These are phyloP conservation scores for Starmerella vaccinii DNA, from an alignment of 805 yeast genomes.

Conservation along the genomic window DNA sequence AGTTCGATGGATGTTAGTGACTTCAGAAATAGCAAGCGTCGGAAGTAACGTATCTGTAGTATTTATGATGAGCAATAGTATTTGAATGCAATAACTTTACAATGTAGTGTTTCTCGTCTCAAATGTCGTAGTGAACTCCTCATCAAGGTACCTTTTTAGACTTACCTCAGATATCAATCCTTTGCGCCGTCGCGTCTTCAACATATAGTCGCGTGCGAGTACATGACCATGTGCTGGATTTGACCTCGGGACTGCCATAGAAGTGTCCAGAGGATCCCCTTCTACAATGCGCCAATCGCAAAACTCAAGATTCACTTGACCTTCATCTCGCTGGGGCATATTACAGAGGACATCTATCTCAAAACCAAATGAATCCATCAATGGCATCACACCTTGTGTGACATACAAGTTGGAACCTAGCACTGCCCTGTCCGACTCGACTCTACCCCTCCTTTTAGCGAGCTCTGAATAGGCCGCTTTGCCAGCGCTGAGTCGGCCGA, in stretches of 20 bases:
- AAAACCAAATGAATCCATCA: conserved; percentile 80
- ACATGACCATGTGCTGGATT: conserved; percentile 62
- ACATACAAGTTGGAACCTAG: conserved; percentile 62
- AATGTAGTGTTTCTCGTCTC: too few relatives aligned
- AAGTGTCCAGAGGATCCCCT: conserved; percentile 78
- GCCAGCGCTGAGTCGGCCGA: conserved; percentile 44
- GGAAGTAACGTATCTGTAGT: conserved; percentile 8
- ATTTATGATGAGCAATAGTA: neutral
- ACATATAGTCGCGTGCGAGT: conserved; percentile 76
- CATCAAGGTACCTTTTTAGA: conserved; percentile 55
- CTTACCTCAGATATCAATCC: conserved; percentile 69
- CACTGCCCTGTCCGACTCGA: conserved; percentile 42
- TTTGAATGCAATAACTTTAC: neutral
- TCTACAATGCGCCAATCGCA: conserved; percentile 66
- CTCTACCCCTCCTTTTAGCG: conserved; percentile 59
- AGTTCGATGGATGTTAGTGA: conserved; percentile 59
- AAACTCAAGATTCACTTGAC: conserved; percentile 56
- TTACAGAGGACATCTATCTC: conserved; percentile 64
- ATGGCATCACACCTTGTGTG: conserved; percentile 63
- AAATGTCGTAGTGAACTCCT: neutral
- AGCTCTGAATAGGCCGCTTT: conserved; percentile 43
- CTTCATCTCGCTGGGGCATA: conserved; percentile 66
- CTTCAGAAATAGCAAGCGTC: conserved; percentile 47
- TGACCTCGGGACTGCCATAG: conserved; percentile 53
- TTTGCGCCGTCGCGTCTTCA: conserved; percentile 81